Percentiles rank a stretch among this genome's conserved stretches.
Evolutionary conservation across 371 early-diverging fungal species (phyloP).

Genomic region (Smittium culicis): DNA sequence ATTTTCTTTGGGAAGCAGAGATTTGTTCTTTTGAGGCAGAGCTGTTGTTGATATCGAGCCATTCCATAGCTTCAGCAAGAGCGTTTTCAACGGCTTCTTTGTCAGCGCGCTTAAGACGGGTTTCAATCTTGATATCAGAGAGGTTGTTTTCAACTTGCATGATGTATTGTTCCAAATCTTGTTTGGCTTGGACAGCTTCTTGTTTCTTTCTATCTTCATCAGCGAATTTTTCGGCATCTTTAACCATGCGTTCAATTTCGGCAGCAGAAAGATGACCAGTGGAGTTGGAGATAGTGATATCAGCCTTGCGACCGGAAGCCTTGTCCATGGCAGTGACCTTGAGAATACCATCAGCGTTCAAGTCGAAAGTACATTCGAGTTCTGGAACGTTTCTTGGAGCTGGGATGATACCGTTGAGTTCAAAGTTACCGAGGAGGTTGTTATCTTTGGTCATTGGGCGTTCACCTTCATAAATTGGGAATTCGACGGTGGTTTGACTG

Average conservation of each 20-base stretch:
- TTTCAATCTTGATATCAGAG: conserved; percentile 27
- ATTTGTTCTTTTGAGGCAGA: conserved; percentile 76
- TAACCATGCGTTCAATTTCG: conserved; percentile 93
- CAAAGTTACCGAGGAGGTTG: conserved; percentile 93
- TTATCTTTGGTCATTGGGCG: conserved; percentile 94
- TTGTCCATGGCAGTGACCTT: conserved; percentile 94
- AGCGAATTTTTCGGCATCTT: conserved; percentile 90
- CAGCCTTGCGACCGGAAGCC: conserved; percentile 86
- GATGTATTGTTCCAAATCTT: conserved; percentile 81
- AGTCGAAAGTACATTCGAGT: conserved; percentile 96
- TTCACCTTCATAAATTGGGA: conserved; percentile 97
- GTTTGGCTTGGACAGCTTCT: conserved; percentile 77
- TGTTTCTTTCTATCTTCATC: conserved; percentile 84
- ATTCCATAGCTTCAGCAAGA: conserved; percentile 72
- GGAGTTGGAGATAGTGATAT: conserved; percentile 96
- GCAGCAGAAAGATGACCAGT: conserved; percentile 93
- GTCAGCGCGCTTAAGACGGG: conserved; percentile 58
- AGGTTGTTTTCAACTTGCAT: conserved; percentile 46
- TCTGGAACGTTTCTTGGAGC: conserved; percentile 94
- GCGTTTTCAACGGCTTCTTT: conserved; percentile 75
- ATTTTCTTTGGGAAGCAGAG: conserved; percentile 78
- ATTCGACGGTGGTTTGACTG: conserved; percentile 96
- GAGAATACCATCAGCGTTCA: conserved; percentile 96
- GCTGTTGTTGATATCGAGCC: conserved; percentile 58
- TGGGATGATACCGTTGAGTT: conserved; percentile 86